Evolutionary conservation across 2,329 filamentous ascomycete genomes (phyloP).

Genomic region (Aspergillus novofumigatus): DNA sequence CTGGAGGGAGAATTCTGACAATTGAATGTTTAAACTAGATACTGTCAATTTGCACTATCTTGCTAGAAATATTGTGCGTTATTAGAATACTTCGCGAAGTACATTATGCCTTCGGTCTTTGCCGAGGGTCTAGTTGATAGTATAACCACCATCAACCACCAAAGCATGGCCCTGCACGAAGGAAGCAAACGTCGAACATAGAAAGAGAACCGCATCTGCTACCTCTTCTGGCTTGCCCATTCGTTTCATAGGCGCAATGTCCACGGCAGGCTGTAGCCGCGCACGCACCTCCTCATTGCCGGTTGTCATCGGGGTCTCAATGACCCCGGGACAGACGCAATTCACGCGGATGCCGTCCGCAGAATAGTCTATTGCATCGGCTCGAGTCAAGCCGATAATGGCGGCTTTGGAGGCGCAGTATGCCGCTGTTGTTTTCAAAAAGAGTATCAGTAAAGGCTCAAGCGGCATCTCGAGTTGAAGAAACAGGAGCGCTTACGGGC

Average conservation of each 20-base stretch:
- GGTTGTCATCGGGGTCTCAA: slow-evolving; percentile 47
- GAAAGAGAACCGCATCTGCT: slow-evolving; percentile 48
- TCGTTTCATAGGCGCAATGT: slow-evolving; percentile 49
- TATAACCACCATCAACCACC: slow-evolving; percentile 53
- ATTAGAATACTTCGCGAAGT: neutral
- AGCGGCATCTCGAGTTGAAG: neutral
- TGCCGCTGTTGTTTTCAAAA: slow-evolving; percentile 36
- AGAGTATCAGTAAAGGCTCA: neutral
- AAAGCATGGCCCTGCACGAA: slow-evolving; percentile 52
- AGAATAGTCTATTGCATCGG: slow-evolving; percentile 56
- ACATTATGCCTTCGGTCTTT: neutral
- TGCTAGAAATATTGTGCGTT: neutral
- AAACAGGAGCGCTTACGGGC: slow-evolving; percentile 37
- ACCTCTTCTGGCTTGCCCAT: slow-evolving; percentile 51
- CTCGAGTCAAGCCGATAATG: slow-evolving; percentile 54
- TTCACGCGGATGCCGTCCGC: slow-evolving; percentile 30
- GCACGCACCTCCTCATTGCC: slow-evolving; percentile 37
- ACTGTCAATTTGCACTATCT: neutral
- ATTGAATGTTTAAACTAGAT: neutral
- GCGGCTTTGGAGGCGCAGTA: slow-evolving; percentile 59
- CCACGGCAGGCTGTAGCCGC: slow-evolving; percentile 39
- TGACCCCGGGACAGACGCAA: slow-evolving; percentile 40
- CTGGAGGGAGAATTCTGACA: slow-evolving; percentile 15
- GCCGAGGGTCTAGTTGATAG: slow-evolving; percentile 30
- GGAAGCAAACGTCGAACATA: slow-evolving; percentile 47